A percentile compares a stretch with the other conserved stretches of the same genome.
These are phyloP conservation scores for Mucuna pruriens DNA, from an alignment of 306 rosid genomes.

Conservation along the genomic window DNA sequence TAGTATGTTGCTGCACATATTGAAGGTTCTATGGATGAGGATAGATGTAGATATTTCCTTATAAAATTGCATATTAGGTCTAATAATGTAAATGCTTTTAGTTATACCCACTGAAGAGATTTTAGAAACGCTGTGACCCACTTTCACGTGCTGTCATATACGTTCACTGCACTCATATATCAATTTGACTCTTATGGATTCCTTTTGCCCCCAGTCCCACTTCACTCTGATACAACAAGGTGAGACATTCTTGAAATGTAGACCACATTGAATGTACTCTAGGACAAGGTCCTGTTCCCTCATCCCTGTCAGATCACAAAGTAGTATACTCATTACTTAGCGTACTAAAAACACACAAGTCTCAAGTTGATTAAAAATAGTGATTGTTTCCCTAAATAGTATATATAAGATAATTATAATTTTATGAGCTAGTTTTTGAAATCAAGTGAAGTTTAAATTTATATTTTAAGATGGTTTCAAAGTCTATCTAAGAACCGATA, in stretches of 20 bases:
- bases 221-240: slow-evolving; percentile 13
- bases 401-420: no score
- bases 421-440: no score
- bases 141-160: slow-evolving; percentile 24
- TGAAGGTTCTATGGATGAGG: not conserved
- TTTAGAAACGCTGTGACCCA: slow-evolving; percentile 30
- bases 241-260: slow-evolving; percentile 31
- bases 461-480: no score
- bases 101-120: not conserved
- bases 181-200: slow-evolving; percentile 1
- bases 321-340: not conserved
- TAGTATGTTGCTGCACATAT: not conserved
- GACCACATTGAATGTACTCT: slow-evolving; percentile 28
- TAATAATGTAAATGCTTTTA: not conserved
- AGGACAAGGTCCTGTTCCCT: slow-evolving; percentile 20
- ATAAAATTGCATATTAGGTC: not conserved
- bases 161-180: slow-evolving; percentile 36
- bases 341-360: no score
- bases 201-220: slow-evolving; percentile 14
- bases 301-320: slow-evolving; percentile 17
- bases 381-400: no score
- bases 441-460: no score
- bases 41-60: not conserved
- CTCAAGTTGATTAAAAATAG: no score
- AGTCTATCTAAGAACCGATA: no score